Evolutionary conservation across 495 filamentous ascomycete genomes (phyloP).

Genomic region (Aspergillus cavernicola): DNA sequence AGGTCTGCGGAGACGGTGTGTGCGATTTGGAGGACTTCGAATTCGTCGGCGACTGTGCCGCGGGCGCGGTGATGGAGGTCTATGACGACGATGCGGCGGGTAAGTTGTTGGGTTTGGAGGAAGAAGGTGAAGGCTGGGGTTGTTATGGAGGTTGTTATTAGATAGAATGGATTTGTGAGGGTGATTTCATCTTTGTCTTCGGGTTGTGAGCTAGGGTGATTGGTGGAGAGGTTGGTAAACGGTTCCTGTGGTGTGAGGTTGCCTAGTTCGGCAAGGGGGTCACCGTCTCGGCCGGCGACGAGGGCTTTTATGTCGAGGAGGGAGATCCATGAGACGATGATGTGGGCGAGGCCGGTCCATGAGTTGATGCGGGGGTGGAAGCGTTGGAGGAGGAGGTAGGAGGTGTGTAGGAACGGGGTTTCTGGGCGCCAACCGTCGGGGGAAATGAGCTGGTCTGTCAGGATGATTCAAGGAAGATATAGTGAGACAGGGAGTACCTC

Average conservation of each 20-base stretch:
- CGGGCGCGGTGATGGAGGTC: conserved; percentile 42
- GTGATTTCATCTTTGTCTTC: conserved; percentile 17
- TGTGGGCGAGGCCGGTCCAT: conserved; percentile 30
- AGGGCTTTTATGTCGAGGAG: conserved; percentile 41
- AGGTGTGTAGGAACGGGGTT: conserved; percentile 35
- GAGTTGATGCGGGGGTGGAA: conserved; percentile 26
- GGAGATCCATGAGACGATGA: conserved; percentile 35
- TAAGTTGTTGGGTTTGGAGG: conserved; percentile 33
- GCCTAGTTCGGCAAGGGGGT: conserved; percentile 34
- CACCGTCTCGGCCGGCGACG: conserved; percentile 40
- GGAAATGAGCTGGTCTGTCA: conserved; percentile 24
- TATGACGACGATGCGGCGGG: conserved; percentile 36
- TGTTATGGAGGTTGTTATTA: conserved; percentile 33
- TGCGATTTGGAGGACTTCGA: conserved; percentile 40
- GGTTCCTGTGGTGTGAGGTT: conserved; percentile 14
- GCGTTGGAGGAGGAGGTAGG: conserved; percentile 34
- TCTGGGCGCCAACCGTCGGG: conserved; percentile 26
- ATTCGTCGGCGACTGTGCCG: conserved; percentile 39
- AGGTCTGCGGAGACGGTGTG: conserved; percentile 39
- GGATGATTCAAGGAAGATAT: not conserved
- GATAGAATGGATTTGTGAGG: conserved; percentile 29
- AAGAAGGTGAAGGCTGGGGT: conserved; percentile 37
- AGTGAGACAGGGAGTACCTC: conserved; percentile 23
- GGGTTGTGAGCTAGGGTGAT: not conserved
- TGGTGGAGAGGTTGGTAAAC: conserved; percentile 1